Conservation (phyloP, 1,284 basidiomycete genomes). For the Cutaneotrichosporon cyanovorans region DNA sequence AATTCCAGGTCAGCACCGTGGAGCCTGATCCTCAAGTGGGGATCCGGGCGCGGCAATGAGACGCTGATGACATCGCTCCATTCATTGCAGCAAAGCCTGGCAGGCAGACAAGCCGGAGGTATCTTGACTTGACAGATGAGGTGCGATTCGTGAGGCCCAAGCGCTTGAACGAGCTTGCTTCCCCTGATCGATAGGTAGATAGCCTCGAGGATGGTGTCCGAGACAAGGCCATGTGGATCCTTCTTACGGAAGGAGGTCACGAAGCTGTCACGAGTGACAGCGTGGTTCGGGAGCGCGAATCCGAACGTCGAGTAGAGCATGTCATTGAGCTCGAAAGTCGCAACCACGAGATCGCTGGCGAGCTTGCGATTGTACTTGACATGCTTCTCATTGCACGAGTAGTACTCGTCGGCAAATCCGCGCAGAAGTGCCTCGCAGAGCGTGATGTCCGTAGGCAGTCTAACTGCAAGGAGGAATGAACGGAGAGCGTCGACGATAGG, state of each 20-base stretch:
- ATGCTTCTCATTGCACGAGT: constrained; percentile 70
- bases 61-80: constrained; percentile 79
- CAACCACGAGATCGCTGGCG: constrained; percentile 68
- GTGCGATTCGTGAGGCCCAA: constrained; percentile 45
- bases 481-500: constrained; percentile 83
- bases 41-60: constrained; percentile 70
- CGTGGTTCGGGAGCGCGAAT: constrained; percentile 55
- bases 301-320: constrained; percentile 46
- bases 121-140: constrained; percentile 51
- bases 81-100: constrained; percentile 68
- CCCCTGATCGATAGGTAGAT: constrained; percentile 68
- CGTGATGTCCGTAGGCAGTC: constrained; percentile 54
- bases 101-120: constrained; percentile 61
- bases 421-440: constrained; percentile 56
- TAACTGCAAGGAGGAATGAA: constrained; percentile 73
- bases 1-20: constrained; percentile 77
- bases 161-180: constrained; percentile 66
- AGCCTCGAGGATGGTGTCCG: constrained; percentile 64
- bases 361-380: constrained; percentile 72
- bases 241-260: constrained; percentile 66
- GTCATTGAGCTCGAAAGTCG: constrained; percentile 61
- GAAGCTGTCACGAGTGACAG: constrained; percentile 64
- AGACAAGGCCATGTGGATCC: constrained; percentile 60
- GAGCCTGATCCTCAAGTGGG: constrained; percentile 67
- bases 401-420: constrained; percentile 80